Evolutionary conservation across 208 protist species (phyloP).

Genomic region (Novymonas esmeraldas): DNA sequence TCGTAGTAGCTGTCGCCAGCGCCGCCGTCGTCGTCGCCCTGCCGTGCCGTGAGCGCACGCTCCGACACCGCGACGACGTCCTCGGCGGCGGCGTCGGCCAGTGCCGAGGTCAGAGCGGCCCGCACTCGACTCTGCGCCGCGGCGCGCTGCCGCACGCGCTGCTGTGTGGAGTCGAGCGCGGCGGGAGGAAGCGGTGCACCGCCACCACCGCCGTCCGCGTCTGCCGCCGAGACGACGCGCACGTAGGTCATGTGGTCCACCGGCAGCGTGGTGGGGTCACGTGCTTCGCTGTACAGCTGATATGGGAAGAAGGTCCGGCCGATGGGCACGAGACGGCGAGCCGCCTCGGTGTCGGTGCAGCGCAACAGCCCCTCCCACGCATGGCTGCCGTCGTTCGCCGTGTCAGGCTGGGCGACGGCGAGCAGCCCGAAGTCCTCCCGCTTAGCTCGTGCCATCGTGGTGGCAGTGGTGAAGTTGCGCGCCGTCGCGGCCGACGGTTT

Average conservation of each 20-base stretch:
- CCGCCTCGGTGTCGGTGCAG: conserved; percentile 25
- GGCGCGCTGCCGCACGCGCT: conserved; percentile 6
- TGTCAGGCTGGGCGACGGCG: conserved; percentile 31
- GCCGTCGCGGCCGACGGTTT: neutral
- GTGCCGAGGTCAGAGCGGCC: conserved; percentile 4
- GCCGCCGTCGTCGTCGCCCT: conserved; percentile 16
- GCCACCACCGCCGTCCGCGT: neutral
- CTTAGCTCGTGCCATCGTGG: conserved; percentile 39
- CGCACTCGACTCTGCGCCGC: conserved; percentile 19
- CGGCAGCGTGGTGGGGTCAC: conserved; percentile 36
- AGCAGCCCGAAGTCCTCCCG: conserved; percentile 67
- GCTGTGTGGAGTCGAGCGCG: neutral
- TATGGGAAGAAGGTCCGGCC: conserved; percentile 75
- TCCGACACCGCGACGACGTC: neutral
- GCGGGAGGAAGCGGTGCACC: neutral
- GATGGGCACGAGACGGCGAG: conserved; percentile 61
- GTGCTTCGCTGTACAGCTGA: conserved; percentile 57
- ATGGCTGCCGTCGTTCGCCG: conserved; percentile 30
- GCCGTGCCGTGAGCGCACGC: neutral
- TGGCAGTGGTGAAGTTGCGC: conserved; percentile 45
- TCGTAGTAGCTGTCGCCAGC: conserved; percentile 56
- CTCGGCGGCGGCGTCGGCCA: neutral
- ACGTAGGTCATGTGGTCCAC: conserved; percentile 47
- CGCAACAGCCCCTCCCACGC: conserved; percentile 73
- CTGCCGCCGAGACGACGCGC: conserved; percentile 49